Evolutionary conservation across 2,329 filamentous ascomycete genomes (phyloP), one percentile per base, ranked within the genome.

Genomic region (Exophiala mesophila): DNA sequence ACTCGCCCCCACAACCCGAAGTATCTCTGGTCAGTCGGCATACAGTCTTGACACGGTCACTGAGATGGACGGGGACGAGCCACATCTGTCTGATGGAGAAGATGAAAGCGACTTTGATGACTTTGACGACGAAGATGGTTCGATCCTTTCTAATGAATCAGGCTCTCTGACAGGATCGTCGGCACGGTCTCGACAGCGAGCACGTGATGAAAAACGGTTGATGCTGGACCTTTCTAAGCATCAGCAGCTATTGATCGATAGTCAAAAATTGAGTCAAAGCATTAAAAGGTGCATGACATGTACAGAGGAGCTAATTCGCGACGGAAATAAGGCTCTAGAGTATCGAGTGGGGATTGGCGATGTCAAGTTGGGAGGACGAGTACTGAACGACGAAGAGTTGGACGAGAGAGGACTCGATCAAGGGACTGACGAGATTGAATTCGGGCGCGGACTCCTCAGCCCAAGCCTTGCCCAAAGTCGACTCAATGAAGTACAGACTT

Each of bases 191-290:
- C 68, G 67, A 18, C 72, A 85, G 48, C 75, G 80, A n/a, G 75
- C 78, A 36, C 77, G 77, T 39, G 90, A 97, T 52, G 88, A 95
- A 60, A 83, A 83, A 54, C 79, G 87, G 20, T 71, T 97, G n/a
- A 78, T 84, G 55, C 73, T 88, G 3, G 92, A 98, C 63, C 73
- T 98, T 1, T 77, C 82, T 3, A 90, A 89, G 59, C 92, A 98
- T 61, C 86, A 88, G 53, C 84, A 95, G 58, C 71, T 97, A 1
- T 76, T 98, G 6, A 71, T 88, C 28, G 89, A 95, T 61, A 92
- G 85, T 54, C 88, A 96, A 59, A 94, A 88, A 68, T 88, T 97
- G 72, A 97, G 96, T 60, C 86, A 94, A 62, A 94, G 86, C 61
- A 76, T 98, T 33, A 94, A 88, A 63, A 77, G 87, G 35, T 98